Percentiles rank a stretch among this genome's conserved stretches.
These are phyloP conservation scores for Pulveroboletus sp. DNA, from an alignment of 768 basidiomycete genomes.

Conservation along the genomic window DNA sequence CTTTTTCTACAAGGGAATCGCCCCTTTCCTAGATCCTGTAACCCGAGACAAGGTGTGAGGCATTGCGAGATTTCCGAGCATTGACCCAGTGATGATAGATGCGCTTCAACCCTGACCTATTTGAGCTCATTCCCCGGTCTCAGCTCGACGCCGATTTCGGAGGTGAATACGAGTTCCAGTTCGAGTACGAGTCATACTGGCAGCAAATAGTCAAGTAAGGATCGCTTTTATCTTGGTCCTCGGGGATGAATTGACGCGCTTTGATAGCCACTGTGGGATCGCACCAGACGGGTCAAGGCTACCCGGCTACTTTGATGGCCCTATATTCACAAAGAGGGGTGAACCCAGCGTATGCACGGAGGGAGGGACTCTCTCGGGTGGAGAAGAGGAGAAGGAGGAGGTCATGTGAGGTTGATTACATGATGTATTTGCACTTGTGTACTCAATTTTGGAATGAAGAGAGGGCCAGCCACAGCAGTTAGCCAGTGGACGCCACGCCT, in stretches of 20 bases:
- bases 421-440: conserved; percentile 23
- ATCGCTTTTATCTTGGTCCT: background rate
- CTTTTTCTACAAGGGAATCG: conserved; percentile 80
- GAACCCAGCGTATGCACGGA: background rate
- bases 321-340: background rate
- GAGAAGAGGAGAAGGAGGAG: background rate
- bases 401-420: conserved; percentile 16
- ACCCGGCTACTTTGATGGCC: conserved; percentile 29
- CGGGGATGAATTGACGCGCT: background rate
- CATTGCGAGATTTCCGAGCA: background rate
- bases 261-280: conserved; percentile 51
- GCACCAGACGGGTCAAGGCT: conserved; percentile 50
- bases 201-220: conserved; percentile 65
- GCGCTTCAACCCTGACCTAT: conserved; percentile 82
- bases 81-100: conserved; percentile 43
- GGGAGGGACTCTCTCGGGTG: background rate
- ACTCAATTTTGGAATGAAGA: background rate
- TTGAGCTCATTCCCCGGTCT: conserved; percentile 64
- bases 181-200: conserved; percentile 75
- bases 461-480: conserved; percentile 14
- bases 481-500: conserved; percentile 23
- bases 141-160: conserved; percentile 85
- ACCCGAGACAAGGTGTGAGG: conserved; percentile 73
- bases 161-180: conserved; percentile 68
- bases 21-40: conserved; percentile 83